A percentile compares a stretch with the other conserved stretches of the same genome.
phyloP scores from a whole-genome alignment of 352 stramenopile genomes.

The Achlya hypogyna region DNA sequence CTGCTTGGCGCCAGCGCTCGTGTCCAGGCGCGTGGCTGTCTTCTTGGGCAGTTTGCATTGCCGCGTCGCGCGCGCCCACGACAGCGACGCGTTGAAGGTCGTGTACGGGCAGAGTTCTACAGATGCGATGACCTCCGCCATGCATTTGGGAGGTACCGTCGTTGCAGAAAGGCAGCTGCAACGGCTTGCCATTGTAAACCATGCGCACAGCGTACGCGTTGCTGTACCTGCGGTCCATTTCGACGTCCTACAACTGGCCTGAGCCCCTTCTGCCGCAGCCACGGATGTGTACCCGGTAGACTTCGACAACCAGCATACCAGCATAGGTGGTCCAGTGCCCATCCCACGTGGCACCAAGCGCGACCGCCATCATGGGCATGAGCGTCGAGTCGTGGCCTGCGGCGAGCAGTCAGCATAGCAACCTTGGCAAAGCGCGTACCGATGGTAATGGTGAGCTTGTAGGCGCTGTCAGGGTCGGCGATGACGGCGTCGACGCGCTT shows the following conservation, averaged over 20 bases:
- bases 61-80: background rate
- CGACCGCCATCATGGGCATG: slow-evolving; percentile 71
- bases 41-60: slow-evolving; percentile 1
- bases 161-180: slow-evolving; percentile 55
- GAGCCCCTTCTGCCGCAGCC: background rate
- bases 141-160: slow-evolving; percentile 41
- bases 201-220: slow-evolving; percentile 44
- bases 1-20: background rate
- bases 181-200: slow-evolving; percentile 65
- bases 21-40: background rate
- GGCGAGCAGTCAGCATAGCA: background rate
- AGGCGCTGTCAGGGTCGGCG: slow-evolving; percentile 28
- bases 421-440: slow-evolving; percentile 28
- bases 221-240: background rate
- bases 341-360: slow-evolving; percentile 67
- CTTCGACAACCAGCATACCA: slow-evolving; percentile 57
- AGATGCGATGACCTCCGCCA: background rate
- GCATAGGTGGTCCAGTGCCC: slow-evolving; percentile 79
- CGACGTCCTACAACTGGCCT: background rate
- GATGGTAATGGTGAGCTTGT: slow-evolving; percentile 69
- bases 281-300: slow-evolving; percentile 56
- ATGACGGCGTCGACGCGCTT: slow-evolving; percentile 41
- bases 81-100: slow-evolving; percentile 7
- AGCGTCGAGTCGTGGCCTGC: slow-evolving; percentile 74
- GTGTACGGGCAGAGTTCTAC: slow-evolving; percentile 5